These are phyloP conservation scores for Raffaelea ambrosiae DNA, from an alignment of 2,329 filamentous ascomycete genomes.

Conservation along the genomic window DNA sequence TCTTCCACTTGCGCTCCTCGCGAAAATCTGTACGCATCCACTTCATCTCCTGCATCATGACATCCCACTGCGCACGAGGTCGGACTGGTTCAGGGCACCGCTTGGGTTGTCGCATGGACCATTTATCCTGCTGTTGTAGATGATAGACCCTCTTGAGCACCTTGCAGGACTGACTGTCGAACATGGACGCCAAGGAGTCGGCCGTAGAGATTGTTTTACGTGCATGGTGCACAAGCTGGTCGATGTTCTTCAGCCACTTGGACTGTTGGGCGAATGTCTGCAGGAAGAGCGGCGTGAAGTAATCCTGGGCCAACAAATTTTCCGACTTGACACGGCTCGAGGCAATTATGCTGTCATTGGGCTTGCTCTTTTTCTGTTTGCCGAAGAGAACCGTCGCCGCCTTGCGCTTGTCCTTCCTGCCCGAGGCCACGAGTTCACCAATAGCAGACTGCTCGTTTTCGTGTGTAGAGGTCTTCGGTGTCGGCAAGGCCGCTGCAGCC, in stretches of 20 bases:
- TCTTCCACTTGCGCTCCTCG: slow-evolving; percentile 92
- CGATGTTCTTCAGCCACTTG: slow-evolving; percentile 53
- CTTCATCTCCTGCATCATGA: slow-evolving; percentile 82
- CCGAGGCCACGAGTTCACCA: slow-evolving; percentile 1
- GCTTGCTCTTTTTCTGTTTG: slow-evolving; percentile 38
- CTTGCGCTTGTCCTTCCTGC: slow-evolving; percentile 8
- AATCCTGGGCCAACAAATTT: slow-evolving; percentile 47
- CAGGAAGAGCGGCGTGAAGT: slow-evolving; percentile 55
- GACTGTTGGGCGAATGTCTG: slow-evolving; percentile 47
- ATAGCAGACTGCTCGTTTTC: slow-evolving; percentile 6
- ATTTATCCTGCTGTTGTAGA: slow-evolving; percentile 82
- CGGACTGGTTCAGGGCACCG: slow-evolving; percentile 73
- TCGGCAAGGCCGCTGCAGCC: slow-evolving; percentile 6
- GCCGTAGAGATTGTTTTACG: slow-evolving; percentile 85
- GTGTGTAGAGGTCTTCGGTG: slow-evolving; percentile 11
- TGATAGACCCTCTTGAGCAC: slow-evolving; percentile 82
- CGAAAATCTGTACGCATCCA: slow-evolving; percentile 98
- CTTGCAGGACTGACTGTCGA: slow-evolving; percentile 80
- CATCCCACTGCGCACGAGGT: slow-evolving; percentile 73
- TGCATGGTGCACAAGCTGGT: slow-evolving; percentile 69
- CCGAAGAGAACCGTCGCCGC: slow-evolving; percentile 15
- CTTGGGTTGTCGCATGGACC: slow-evolving; percentile 85
- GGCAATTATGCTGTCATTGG: neutral
- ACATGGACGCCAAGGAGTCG: slow-evolving; percentile 73
- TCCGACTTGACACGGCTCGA: slow-evolving; percentile 46